phyloP scores from a whole-genome alignment of 1,284 basidiomycete genomes.

The Athelia sp. region DNA sequence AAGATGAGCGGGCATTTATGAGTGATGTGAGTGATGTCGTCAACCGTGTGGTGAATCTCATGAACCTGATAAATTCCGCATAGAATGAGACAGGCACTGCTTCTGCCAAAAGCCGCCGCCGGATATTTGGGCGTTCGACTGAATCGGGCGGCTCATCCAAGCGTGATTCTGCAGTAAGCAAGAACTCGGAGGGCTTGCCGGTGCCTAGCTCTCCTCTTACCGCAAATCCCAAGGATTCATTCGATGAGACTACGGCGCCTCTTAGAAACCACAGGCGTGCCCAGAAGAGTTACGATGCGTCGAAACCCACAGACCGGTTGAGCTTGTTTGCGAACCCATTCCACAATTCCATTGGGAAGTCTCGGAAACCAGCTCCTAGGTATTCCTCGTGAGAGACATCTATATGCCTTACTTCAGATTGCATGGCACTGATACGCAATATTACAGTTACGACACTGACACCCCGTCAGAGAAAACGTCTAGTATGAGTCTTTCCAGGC shows the following conservation, averaged over 20 bases:
- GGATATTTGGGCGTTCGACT: conserved; percentile 56
- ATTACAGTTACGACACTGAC: conserved; percentile 6
- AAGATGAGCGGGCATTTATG: conserved; percentile 54
- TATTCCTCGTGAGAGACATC: conserved; percentile 51
- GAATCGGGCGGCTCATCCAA: conserved; percentile 35
- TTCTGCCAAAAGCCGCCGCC: conserved; percentile 35
- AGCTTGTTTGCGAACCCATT: conserved; percentile 64
- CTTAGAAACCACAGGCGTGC: conserved; percentile 36
- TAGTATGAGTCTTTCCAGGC: conserved; percentile 44
- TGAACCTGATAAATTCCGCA: conserved; percentile 8
- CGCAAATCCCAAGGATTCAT: conserved; percentile 5
- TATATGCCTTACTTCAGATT: background rate
- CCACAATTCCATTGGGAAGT: conserved; percentile 51
- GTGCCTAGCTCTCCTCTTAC: background rate
- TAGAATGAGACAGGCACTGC: conserved; percentile 40
- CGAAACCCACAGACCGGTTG: conserved; percentile 52
- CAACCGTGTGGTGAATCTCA: conserved; percentile 4
- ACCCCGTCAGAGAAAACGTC: conserved; percentile 26
- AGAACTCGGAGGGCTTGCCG: conserved; percentile 21
- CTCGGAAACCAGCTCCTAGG: conserved; percentile 77
- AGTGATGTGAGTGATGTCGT: conserved; percentile 53
- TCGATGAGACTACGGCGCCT: conserved; percentile 20
- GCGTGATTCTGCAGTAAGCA: conserved; percentile 25
- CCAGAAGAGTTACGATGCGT: conserved; percentile 48
- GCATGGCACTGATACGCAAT: background rate